Evolutionary conservation across 2,329 filamentous ascomycete species (phyloP).

Genomic region (Aspergillus eucalypticola): DNA sequence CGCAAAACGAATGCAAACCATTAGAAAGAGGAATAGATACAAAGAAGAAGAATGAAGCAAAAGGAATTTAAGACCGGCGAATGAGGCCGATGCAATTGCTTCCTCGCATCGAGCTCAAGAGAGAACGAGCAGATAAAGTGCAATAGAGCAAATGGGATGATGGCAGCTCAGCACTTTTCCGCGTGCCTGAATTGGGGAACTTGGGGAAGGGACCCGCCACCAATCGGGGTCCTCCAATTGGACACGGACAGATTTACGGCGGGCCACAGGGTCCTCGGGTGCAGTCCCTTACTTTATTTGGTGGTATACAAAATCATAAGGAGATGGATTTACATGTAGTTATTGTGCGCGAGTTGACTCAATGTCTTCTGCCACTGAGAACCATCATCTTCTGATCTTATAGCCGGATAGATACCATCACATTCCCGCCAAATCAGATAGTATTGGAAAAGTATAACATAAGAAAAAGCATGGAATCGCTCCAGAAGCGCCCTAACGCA

Average conservation of each 20-base stretch:
- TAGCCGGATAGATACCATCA: too few relatives aligned
- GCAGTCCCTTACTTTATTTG: slow-evolving; percentile 4
- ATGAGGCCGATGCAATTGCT: background rate
- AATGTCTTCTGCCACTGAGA: background rate
- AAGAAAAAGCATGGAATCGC: background rate
- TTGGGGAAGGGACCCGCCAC: slow-evolving; percentile 17
- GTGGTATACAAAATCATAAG: too few relatives aligned
- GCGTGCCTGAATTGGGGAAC: slow-evolving; percentile 21
- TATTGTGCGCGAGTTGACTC: background rate
- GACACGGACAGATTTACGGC: slow-evolving; percentile 17
- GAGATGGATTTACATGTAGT: too few relatives aligned
- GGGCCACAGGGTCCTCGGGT: background rate
- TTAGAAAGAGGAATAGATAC: slow-evolving; percentile 13
- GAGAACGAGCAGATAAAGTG: background rate
- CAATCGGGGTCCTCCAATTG: slow-evolving; percentile 18
- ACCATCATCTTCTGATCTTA: too few relatives aligned
- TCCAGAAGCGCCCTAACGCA: background rate
- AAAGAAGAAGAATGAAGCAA: background rate
- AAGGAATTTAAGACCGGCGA: background rate
- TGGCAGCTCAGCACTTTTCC: slow-evolving; percentile 14
- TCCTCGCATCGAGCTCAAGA: slow-evolving; percentile 3
- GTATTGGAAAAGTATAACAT: too few relatives aligned
- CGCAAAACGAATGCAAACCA: background rate
- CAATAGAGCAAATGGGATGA: too few relatives aligned
- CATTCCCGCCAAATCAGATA: too few relatives aligned